Percentiles rank a stretch among this genome's conserved stretches.
Evolutionary conservation across 139 green algal genomes (phyloP).

Genomic region (Pleodorina starrii): DNA sequence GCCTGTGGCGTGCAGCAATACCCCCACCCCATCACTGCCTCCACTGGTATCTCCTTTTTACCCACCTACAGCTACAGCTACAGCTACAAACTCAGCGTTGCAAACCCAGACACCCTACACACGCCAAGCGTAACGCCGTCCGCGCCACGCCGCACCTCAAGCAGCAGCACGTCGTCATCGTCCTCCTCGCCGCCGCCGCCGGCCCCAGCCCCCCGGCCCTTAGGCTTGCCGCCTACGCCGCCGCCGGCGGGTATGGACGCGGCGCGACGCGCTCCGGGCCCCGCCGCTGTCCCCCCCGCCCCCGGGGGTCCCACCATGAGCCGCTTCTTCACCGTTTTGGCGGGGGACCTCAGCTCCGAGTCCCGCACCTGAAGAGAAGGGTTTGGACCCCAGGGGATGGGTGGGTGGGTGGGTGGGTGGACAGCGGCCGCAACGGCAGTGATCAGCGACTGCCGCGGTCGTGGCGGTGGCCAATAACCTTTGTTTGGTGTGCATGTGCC

Average conservation of each 20-base stretch:
- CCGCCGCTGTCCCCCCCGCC: neutral
- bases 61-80: no score
- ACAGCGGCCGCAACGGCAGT: neutral
- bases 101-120: no score
- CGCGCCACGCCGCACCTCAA: neutral
- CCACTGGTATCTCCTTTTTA: no score
- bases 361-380: slow-evolving; percentile 61
- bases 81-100: no score
- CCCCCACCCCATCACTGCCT: no score
- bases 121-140: no score
- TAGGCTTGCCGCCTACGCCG: slow-evolving; percentile 2
- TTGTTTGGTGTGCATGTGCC: no score
- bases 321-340: slow-evolving; percentile 79
- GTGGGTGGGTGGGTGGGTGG: neutral
- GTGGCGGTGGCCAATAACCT: no score
- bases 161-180: neutral
- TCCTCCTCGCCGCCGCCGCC: neutral
- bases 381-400: neutral
- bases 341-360: slow-evolving; percentile 71
- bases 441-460: no score
- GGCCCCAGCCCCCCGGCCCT: neutral
- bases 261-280: neutral
- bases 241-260: neutral
- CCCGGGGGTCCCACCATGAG: slow-evolving; percentile 1
- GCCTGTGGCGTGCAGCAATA: no score